Conservation (phyloP, 1,139 yeast genomes). For the Kodamaea alishanica region DNA sequence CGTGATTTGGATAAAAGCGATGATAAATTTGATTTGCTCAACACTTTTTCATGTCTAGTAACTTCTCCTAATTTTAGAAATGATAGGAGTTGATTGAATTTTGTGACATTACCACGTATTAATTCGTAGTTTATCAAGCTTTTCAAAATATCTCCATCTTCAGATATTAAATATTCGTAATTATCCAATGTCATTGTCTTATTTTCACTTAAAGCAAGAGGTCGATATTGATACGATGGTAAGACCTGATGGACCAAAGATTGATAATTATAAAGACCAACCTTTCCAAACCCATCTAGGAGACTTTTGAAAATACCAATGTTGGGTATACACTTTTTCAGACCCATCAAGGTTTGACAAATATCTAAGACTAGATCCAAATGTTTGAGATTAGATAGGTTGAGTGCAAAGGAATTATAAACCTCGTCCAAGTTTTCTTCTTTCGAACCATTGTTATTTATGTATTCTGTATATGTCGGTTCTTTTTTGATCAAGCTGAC, state of each 20-base stretch:
- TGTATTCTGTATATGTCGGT: not conserved
- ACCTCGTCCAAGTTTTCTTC: conserved; percentile 3
- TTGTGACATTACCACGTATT: conserved; percentile 16
- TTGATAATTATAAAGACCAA: conserved; percentile 24
- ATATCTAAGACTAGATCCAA: conserved; percentile 21
- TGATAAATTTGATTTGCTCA: conserved; percentile 19
- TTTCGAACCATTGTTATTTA: not conserved
- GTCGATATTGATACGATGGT: conserved; percentile 21
- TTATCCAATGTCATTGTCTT: conserved; percentile 24
- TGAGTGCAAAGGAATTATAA: conserved; percentile 2
- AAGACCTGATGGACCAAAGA: conserved; percentile 25
- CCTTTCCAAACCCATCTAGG: conserved; percentile 24
- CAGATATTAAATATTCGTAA: conserved; percentile 16
- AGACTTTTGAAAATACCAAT: conserved; percentile 22
- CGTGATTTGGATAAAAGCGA: conserved; percentile 30
- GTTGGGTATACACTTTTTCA: conserved; percentile 24
- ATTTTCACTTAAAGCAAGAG: conserved; percentile 21
- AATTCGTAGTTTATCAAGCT: conserved; percentile 28
- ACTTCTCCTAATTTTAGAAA: conserved; percentile 30
- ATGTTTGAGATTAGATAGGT: conserved; percentile 13
- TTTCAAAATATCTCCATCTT: conserved; percentile 27
- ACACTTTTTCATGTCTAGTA: conserved; percentile 22
- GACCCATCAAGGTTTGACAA: conserved; percentile 17
- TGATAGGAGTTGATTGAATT: conserved; percentile 25
- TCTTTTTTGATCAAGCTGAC: not conserved